phyloP scores from a whole-genome alignment of 2,329 filamentous ascomycete genomes.

The Diaporthe nobilis region DNA sequence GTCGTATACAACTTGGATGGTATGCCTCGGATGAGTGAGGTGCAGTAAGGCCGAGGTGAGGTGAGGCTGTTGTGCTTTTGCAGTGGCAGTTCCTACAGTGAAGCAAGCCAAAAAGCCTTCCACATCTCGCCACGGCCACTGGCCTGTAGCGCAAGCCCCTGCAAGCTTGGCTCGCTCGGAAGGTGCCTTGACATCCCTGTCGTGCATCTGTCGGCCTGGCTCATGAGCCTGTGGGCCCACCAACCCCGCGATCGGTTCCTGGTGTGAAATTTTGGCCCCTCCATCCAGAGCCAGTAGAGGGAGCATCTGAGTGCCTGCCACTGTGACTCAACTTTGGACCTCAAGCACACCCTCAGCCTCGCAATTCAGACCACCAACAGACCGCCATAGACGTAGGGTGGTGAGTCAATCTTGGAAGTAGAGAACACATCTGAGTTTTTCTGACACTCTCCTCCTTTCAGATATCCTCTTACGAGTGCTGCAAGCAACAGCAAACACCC shows the following conservation, averaged over 20 bases:
- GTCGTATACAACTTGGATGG: no score
- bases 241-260: conserved; percentile 39
- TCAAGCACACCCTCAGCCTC: neutral
- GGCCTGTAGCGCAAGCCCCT: conserved; percentile 7
- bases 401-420: conserved; percentile 9
- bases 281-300: conserved; percentile 7
- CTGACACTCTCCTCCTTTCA: neutral
- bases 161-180: conserved; percentile 19
- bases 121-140: neutral
- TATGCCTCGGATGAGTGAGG: neutral
- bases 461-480: neutral
- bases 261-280: conserved; percentile 42
- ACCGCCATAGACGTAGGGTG: conserved; percentile 10
- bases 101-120: conserved; percentile 9
- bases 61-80: neutral
- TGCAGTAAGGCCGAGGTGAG: neutral
- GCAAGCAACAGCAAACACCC: conserved; percentile 23
- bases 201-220: conserved; percentile 27
- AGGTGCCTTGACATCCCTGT: conserved; percentile 21
- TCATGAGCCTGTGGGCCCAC: conserved; percentile 19
- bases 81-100: neutral
- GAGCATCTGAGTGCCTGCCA: neutral
- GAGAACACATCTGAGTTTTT: no score
- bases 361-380: neutral
- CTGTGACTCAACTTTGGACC: conserved; percentile 40